Evolutionary conservation across 805 yeast genomes (phyloP).

Genomic region (Scheffersomyces coipomensis): DNA sequence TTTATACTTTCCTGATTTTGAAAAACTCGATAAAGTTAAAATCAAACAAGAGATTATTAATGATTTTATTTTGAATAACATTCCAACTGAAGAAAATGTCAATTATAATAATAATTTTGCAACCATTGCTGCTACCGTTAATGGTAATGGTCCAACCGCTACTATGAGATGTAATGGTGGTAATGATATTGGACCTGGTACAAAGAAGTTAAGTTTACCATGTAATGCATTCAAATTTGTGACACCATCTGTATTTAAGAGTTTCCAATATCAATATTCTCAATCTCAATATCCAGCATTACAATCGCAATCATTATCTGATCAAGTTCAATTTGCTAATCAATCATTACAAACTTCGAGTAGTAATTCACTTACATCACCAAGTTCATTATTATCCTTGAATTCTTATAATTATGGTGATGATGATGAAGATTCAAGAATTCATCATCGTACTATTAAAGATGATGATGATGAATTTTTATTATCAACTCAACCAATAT

Average conservation of each 20-base stretch:
- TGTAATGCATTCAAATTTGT: slow-evolving; percentile 6
- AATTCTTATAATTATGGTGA: slow-evolving; percentile 24
- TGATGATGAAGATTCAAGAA: slow-evolving; percentile 1
- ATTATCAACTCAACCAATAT: slow-evolving; percentile 4
- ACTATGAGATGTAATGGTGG: not conserved
- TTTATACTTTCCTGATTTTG: not conserved
- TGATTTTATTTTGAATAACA: slow-evolving; percentile 37
- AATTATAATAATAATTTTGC: not conserved
- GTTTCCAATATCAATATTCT: slow-evolving; percentile 2
- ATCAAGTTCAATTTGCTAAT: not conserved
- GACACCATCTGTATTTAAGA: slow-evolving; percentile 11
- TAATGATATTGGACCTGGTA: no score
- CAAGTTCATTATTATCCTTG: slow-evolving; percentile 34
- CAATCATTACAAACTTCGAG: not conserved
- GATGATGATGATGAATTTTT: not conserved
- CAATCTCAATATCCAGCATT: not conserved
- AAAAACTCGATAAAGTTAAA: slow-evolving; percentile 15
- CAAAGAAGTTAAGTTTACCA: not conserved
- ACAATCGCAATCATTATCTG: not conserved
- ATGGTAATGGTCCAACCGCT: not conserved
- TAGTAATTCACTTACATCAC: slow-evolving; percentile 27
- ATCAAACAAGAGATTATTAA: slow-evolving; percentile 41
- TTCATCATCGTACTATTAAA: not conserved
- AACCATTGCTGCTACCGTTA: not conserved
- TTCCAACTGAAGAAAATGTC: slow-evolving; percentile 18